Evolutionary conservation across 2,329 filamentous ascomycete genomes (phyloP), one percentile per base, ranked within the genome.

Genomic region (Neofusicoccum parvum): DNA sequence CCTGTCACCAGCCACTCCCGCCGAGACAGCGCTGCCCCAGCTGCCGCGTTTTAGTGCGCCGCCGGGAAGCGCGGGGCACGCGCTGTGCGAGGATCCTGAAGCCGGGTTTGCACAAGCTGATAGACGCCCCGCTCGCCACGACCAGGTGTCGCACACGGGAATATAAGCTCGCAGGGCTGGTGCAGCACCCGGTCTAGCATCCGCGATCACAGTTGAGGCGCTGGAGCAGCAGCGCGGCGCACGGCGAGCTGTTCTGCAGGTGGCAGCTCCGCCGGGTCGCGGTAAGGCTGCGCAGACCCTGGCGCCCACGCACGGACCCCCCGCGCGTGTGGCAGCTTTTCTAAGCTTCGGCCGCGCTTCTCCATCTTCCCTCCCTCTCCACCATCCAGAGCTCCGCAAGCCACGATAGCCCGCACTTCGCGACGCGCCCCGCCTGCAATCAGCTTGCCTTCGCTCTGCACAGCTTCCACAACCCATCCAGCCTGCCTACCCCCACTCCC

Each of bases 1-100:
- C 6, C 27, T n/a, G 41, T 20, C 56, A 48, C 56, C 56, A 60
- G 56, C 56, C 56, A 60, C 54, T 15, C 23, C 53, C 15, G 53
- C 27, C 56, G n/a, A 32, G 56, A 53, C 34, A 53, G 50, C 34
- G 14, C 41, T 32, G 27, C 27, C 27, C 27, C 27, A 32, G 27
- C 27, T 32, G 27, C 41, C 41, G 41, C 9, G 20, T 5, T 46
- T 36, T 59, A 59, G 54, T 37, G 54, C n/a, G 27, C 54, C 36
- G 32, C 12, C 36, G 9, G 36, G 6, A 32, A 32, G 27, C 5
- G 11, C n/a, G 11, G 32, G 34, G 34, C 34, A 17, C n/a, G 20
- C 46, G 36, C n/a, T 10, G n/a, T 32, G 20, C 51, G n/a, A 54
- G 34, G n/a, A 3, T 37, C 51, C 12, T 20, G 10, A 27, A 37